phyloP scores from a whole-genome alignment of 1,284 basidiomycete species.

The Melampsora allii-populina region DNA sequence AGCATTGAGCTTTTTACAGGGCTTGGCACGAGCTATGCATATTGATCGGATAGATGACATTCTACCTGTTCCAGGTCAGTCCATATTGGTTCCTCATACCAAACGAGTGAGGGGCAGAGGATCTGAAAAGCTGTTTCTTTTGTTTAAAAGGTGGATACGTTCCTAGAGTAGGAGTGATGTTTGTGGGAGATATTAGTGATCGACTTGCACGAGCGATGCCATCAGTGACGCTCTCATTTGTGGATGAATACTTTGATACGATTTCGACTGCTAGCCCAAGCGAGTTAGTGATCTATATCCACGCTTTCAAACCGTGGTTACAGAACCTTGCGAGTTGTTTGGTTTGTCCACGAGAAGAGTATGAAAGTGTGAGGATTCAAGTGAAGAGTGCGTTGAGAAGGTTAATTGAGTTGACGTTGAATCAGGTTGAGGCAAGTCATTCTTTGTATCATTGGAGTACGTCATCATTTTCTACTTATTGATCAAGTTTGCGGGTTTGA shows the following conservation, averaged over 20 bases:
- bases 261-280: slow-evolving; percentile 59
- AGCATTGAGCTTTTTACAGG: slow-evolving; percentile 37
- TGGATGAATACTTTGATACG: slow-evolving; percentile 68
- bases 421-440: slow-evolving; percentile 63
- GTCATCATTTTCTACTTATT: no score
- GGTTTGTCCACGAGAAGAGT: slow-evolving; percentile 61
- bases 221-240: slow-evolving; percentile 76
- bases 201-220: slow-evolving; percentile 68
- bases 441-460: no score
- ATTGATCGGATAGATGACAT: slow-evolving; percentile 35
- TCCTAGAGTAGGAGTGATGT: slow-evolving; percentile 66
- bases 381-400: slow-evolving; percentile 72
- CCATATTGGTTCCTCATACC: background rate
- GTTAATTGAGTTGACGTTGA: slow-evolving; percentile 69
- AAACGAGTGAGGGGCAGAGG: background rate
- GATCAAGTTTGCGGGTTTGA: no score
- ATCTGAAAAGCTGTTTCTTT: background rate
- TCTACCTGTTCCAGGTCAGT: slow-evolving; percentile 25
- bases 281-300: slow-evolving; percentile 62
- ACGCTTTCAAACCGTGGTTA: slow-evolving; percentile 81
- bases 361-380: slow-evolving; percentile 49
- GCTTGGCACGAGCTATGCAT: slow-evolving; percentile 19
- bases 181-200: slow-evolving; percentile 66
- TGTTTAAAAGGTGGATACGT: slow-evolving; percentile 63
- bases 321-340: slow-evolving; percentile 70